Percentiles rank a stretch among this genome's conserved stretches.
Evolutionary conservation across 768 basidiomycete species (phyloP).

Genomic region (Termitomyces sp.): DNA sequence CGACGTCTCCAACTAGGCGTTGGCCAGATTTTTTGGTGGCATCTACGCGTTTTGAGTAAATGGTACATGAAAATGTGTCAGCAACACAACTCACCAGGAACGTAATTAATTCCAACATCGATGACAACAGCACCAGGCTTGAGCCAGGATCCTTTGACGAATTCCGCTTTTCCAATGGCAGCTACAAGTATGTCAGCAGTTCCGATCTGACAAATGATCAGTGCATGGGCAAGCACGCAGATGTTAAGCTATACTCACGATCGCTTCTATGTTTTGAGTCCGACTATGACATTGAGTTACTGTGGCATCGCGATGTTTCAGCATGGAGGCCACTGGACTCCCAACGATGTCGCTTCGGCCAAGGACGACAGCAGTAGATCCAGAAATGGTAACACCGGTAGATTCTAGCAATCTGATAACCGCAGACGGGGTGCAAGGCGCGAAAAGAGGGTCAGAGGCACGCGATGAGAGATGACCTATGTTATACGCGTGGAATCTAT

Average conservation of each 20-base stretch:
- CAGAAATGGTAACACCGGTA: constrained; percentile 74
- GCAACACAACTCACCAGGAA: constrained; percentile 58
- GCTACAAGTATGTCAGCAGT: constrained; percentile 91
- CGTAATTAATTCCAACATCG: constrained; percentile 97
- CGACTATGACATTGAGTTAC: constrained; percentile 97
- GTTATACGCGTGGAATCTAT: constrained; percentile 96
- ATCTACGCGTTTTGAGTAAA: constrained; percentile 44
- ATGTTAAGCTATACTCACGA: constrained; percentile 50
- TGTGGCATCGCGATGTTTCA: constrained; percentile 89
- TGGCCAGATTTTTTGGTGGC: constrained; percentile 91
- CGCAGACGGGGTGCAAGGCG: constrained; percentile 94
- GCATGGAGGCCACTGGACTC: constrained; percentile 88
- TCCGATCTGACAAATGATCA: constrained; percentile 53
- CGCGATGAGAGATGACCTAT: constrained; percentile 93
- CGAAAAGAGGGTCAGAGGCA: constrained; percentile 84
- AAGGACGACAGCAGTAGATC: constrained; percentile 86
- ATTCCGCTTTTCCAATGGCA: constrained; percentile 92
- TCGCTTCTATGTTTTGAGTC: constrained; percentile 75
- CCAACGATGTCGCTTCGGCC: constrained; percentile 98
- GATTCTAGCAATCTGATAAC: constrained; percentile 88
- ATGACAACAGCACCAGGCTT: constrained; percentile 95
- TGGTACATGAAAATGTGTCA: not conserved
- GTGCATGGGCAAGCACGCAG: not conserved
- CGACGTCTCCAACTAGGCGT: constrained; percentile 94
- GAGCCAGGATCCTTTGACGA: constrained; percentile 91